A percentile compares a stretch with the other conserved stretches of the same genome.
Conservation (phyloP, 2,329 filamentous ascomycete species). For the Fusarium chlamydosporum region DNA sequence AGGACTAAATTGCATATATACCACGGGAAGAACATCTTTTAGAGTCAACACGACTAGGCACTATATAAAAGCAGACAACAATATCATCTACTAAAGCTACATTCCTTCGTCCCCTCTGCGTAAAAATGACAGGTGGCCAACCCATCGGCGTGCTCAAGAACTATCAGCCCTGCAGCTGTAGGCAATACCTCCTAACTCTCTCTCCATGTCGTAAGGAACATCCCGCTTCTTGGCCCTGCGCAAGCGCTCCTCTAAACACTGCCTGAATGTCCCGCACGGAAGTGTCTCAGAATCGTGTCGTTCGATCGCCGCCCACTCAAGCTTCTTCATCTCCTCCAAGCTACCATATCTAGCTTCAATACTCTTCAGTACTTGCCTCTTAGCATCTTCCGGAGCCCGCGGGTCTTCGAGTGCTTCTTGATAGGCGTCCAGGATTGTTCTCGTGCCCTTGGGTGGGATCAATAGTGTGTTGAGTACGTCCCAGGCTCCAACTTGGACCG, state of each 20-base stretch:
- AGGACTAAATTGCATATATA: slow-evolving; percentile 22
- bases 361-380: slow-evolving; percentile 20
- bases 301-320: slow-evolving; percentile 24
- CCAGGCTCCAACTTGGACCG: slow-evolving; percentile 19
- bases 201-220: background rate
- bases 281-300: slow-evolving; percentile 7
- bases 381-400: slow-evolving; percentile 12
- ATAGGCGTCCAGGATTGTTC: slow-evolving; percentile 22
- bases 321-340: slow-evolving; percentile 36
- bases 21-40: background rate
- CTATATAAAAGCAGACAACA: background rate
- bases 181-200: slow-evolving; percentile 17
- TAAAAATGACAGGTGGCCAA: background rate
- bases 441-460: slow-evolving; percentile 24
- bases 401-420: slow-evolving; percentile 14
- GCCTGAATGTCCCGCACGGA: slow-evolving; percentile 24
- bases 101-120: background rate
- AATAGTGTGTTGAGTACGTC: slow-evolving; percentile 24
- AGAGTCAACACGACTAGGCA: background rate
- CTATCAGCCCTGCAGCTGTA: slow-evolving; percentile 20
- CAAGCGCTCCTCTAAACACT: slow-evolving; percentile 22
- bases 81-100: background rate
- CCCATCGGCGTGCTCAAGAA: background rate
- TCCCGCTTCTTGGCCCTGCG: background rate
- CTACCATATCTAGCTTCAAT: slow-evolving; percentile 34